Evolutionary conservation across 2,329 filamentous ascomycete species (phyloP), one percentile per base, ranked within the genome.

Genomic region (Aspergillus eucalypticola): DNA sequence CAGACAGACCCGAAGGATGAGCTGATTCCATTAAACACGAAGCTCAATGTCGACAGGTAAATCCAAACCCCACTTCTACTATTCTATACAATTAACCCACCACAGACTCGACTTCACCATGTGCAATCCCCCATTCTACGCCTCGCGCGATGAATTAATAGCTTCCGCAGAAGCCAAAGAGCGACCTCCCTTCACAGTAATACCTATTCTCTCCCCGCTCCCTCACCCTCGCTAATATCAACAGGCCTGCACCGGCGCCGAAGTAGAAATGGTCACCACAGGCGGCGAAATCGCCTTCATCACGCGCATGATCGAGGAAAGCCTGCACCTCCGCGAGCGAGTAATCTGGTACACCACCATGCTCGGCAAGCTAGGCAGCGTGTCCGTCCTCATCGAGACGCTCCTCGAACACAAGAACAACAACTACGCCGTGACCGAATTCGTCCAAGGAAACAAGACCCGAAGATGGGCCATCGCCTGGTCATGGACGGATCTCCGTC

Each of bases 101-200:
- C 11, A 19, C 8, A 82, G 79, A 3, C 81, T 96, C 46, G 88
- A 94, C 71, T 97, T 98, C 73, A 87, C 86, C 60, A 96, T 98
- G 87, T 94, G 90, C 64, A 99, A 99, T 67, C 95, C 95, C 0
- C 95, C 95, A 0, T 99, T 99, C 78, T 98, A 97, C 79, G 76
- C 82, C n/a, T 92, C 90, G 0, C 78, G 84, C 3, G 76, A 82
- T 5, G 92, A 96, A 54, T 85, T 97, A 75, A 66, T 83, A 3
- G 77, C 80, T 3, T 89, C 88, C 1, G 89, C 90, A 0, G 74
- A 80, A 15, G 76, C 82, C 39, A 96, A 97, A 74, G 76, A 82
- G 3, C 82, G 83, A 0, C 87, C 87, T 0, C 90, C 93, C 0
- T 85, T 85, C 58, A 89, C 90, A 0, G 87, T 89, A 52, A 86